Percentiles rank a stretch among this genome's conserved stretches.
Conservation (phyloP, 2,329 filamentous ascomycete species). For the Verticillium zaregamsianum region DNA sequence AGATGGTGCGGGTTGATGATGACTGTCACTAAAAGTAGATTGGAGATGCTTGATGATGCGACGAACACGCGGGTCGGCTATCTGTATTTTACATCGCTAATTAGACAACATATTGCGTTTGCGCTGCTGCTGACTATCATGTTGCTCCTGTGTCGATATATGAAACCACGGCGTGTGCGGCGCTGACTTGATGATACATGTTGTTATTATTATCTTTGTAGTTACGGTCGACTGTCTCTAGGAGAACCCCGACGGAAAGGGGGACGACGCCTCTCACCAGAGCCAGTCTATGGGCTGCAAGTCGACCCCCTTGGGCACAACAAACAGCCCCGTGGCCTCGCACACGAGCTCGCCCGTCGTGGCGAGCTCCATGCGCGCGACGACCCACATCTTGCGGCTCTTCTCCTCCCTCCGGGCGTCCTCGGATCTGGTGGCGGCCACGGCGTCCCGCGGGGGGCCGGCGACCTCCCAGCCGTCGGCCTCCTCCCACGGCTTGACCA, state of each 20-base stretch:
- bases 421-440: not conserved
- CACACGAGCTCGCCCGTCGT: not conserved
- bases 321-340: conserved; percentile 11
- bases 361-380: conserved; percentile 6
- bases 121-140: too few relatives aligned
- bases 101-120: too few relatives aligned
- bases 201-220: too few relatives aligned
- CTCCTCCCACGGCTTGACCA: not conserved
- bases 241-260: too few relatives aligned
- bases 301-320: conserved; percentile 10
- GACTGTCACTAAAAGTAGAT: not conserved
- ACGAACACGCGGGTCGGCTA: not conserved
- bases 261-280: not conserved
- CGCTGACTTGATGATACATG: too few relatives aligned
- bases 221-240: too few relatives aligned
- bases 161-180: too few relatives aligned
- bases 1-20: not conserved
- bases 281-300: not conserved
- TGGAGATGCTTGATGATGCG: not conserved
- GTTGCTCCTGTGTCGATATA: too few relatives aligned
- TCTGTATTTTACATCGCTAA: not conserved
- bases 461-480: not conserved
- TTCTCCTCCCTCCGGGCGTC: not conserved
- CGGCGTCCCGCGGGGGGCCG: not conserved
- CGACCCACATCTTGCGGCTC: conserved; percentile 10